Conservation (phyloP, 495 filamentous ascomycete genomes). For the Neohortaea acidophila region DNA sequence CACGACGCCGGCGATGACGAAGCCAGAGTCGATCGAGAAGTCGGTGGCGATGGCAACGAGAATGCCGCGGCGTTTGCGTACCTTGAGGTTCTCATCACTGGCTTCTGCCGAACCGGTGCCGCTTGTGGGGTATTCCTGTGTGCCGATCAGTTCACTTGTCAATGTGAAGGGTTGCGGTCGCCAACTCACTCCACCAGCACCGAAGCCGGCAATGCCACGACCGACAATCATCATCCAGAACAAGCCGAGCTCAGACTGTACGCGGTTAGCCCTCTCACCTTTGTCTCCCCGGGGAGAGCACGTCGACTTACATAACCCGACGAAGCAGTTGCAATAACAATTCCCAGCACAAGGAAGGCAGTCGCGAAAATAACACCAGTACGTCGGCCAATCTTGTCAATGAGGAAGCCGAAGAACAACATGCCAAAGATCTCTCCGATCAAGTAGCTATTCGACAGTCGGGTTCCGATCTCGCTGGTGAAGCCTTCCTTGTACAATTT, state of each 20-base stretch:
- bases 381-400: conserved; percentile 26
- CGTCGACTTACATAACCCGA: too few species aligned
- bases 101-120: conserved; percentile 28
- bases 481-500: conserved; percentile 8
- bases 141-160: too few species aligned
- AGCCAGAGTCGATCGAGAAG: conserved; percentile 23
- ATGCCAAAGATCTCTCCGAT: conserved; percentile 27
- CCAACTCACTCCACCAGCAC: conserved; percentile 22
- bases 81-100: conserved; percentile 22
- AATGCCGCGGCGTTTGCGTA: conserved; percentile 25
- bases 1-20: conserved; percentile 26
- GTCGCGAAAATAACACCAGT: conserved; percentile 27
- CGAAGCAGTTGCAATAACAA: conserved; percentile 15
- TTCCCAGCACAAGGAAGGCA: conserved; percentile 19
- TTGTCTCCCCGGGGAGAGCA: too few species aligned
- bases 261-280: too few species aligned
- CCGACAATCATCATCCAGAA: conserved; percentile 18
- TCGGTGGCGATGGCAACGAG: conserved; percentile 29
- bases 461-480: conserved; percentile 4
- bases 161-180: too few species aligned
- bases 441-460: conserved; percentile 13
- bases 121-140: conserved; percentile 27
- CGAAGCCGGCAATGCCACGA: conserved; percentile 17
- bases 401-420: conserved; percentile 28
- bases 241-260: conserved; percentile 15